Conservation (phyloP, 805 yeast species). For the Spathaspora hagerdaliae region DNA sequence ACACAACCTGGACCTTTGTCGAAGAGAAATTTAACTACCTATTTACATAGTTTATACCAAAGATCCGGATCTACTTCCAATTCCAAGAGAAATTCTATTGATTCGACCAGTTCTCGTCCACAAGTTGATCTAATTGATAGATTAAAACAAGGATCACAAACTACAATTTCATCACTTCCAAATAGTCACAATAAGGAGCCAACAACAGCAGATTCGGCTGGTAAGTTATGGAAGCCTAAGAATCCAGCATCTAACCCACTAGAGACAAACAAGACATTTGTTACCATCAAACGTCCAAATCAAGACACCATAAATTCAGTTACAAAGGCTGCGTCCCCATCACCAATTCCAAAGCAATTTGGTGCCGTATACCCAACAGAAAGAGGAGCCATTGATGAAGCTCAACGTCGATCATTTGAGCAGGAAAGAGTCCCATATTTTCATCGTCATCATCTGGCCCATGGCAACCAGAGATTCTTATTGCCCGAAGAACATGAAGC, state of each 20-base stretch:
- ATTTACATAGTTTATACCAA: conserved; percentile 59
- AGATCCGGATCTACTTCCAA: conserved; percentile 17
- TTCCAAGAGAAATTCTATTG: conserved; percentile 43
- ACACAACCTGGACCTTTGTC: conserved; percentile 72
- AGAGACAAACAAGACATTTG: conserved; percentile 59
- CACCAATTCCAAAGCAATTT: conserved; percentile 13
- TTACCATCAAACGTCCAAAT: conserved; percentile 61
- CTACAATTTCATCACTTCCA: conserved; percentile 5
- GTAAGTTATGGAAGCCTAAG: conserved; percentile 44
- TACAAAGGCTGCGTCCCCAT: conserved; percentile 10
- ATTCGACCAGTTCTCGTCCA: conserved; percentile 12
- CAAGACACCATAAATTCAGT: conserved; percentile 15
- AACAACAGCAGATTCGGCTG: conserved; percentile 4
- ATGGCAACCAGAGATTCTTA: conserved; percentile 13
- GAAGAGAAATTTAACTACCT: conserved; percentile 64
- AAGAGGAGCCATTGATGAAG: conserved; percentile 35
- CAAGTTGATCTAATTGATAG: conserved; percentile 6
- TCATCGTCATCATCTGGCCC: conserved; percentile 3
- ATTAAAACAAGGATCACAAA: conserved; percentile 4
- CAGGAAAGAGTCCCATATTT: background rate
- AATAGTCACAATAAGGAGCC: background rate
- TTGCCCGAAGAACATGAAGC: conserved; percentile 21
- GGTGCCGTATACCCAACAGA: conserved; percentile 44
- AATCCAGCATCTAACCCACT: conserved; percentile 71
- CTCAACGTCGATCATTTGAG: conserved; percentile 8